Conservation (phyloP, 371 early-diverging fungal species). For the Blastocladiella emersonii region DNA sequence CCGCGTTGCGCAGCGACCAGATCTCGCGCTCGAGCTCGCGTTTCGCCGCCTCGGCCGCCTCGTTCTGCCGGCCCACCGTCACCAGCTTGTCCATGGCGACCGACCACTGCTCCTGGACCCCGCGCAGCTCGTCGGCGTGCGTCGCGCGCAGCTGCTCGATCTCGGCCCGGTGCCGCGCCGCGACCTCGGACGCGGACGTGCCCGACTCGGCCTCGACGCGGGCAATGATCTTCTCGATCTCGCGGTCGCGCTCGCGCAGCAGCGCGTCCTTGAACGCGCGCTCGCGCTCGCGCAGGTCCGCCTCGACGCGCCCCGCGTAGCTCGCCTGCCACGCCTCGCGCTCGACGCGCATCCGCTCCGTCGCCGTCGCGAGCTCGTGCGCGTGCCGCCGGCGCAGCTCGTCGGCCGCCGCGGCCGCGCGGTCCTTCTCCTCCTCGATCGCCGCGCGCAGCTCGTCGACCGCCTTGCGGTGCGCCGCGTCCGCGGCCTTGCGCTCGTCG, state of each 20-base stretch:
- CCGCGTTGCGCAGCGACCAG: conserved; percentile 9
- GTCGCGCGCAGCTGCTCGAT: conserved; percentile 23
- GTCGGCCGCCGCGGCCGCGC: conserved; percentile 12
- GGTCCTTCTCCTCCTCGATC: conserved; percentile 14
- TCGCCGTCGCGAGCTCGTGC: conserved; percentile 5
- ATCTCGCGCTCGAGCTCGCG: conserved; percentile 22
- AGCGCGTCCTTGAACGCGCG: conserved; percentile 21
- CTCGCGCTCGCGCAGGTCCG: conserved; percentile 17
- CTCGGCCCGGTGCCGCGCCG: conserved; percentile 23
- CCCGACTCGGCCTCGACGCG: conserved; percentile 27
- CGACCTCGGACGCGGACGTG: conserved; percentile 18
- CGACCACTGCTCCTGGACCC: conserved; percentile 6
- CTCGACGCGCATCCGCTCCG: conserved; percentile 19
- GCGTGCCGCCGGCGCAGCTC: conserved; percentile 17
- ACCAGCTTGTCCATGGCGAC: conserved; percentile 2
- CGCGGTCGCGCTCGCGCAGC: conserved; percentile 28
- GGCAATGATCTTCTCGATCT: conserved; percentile 29
- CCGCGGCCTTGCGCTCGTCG: conserved; percentile 14
- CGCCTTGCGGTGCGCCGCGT: conserved; percentile 13
- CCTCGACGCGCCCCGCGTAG: conserved; percentile 16
- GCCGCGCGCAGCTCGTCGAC: conserved; percentile 15
- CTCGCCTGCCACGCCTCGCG: conserved; percentile 26
- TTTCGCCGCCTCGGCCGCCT: conserved; percentile 20
- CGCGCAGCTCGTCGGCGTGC: conserved; percentile 24
- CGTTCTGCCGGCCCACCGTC: conserved; percentile 8